Percentiles rank a stretch among this genome's conserved stretches.
These are phyloP conservation scores for Sporodiniella umbellata DNA, from an alignment of 371 early-diverging fungal genomes.

Conservation along the genomic window DNA sequence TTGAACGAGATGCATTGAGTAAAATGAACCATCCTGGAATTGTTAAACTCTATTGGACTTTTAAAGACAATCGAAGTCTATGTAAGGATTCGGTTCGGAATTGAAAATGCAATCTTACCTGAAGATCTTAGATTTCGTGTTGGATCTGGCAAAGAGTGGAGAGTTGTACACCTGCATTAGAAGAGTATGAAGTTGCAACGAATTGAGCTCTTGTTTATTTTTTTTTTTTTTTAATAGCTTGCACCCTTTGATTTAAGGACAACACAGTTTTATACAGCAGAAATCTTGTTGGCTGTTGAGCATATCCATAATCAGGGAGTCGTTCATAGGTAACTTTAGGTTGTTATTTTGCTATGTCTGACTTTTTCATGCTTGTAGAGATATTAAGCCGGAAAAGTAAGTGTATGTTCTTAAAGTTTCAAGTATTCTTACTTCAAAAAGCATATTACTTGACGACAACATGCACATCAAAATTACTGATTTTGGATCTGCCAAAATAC, in stretches of 20 bases:
- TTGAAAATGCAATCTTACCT: background rate
- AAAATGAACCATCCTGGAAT: conserved; percentile 86
- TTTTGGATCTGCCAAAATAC: conserved; percentile 95
- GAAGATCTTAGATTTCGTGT: conserved; percentile 68
- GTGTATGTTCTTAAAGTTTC: conserved; percentile 6
- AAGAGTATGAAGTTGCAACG: conserved; percentile 52
- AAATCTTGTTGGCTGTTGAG: conserved; percentile 83
- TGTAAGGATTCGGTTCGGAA: conserved; percentile 46
- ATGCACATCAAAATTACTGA: conserved; percentile 95
- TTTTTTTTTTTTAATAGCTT: conserved; percentile 42
- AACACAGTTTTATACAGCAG: conserved; percentile 81
- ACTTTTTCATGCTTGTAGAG: no score
- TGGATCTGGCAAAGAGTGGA: conserved; percentile 88
- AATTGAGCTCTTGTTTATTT: background rate
- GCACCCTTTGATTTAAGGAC: conserved; percentile 70
- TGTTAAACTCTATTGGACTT: conserved; percentile 90
- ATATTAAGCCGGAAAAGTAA: conserved; percentile 89
- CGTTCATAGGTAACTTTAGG: conserved; percentile 77
- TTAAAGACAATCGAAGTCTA: conserved; percentile 86
- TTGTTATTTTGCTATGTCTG: no score
- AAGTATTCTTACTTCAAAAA: conserved; percentile 32
- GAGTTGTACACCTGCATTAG: conserved; percentile 81
- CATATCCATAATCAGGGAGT: conserved; percentile 81
- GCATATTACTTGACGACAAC: conserved; percentile 76
- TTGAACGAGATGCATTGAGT: conserved; percentile 88